Base-by-base conservation (phyloP, 1,139 yeast species). In the Saccharomycopsis hybrid region DNA sequence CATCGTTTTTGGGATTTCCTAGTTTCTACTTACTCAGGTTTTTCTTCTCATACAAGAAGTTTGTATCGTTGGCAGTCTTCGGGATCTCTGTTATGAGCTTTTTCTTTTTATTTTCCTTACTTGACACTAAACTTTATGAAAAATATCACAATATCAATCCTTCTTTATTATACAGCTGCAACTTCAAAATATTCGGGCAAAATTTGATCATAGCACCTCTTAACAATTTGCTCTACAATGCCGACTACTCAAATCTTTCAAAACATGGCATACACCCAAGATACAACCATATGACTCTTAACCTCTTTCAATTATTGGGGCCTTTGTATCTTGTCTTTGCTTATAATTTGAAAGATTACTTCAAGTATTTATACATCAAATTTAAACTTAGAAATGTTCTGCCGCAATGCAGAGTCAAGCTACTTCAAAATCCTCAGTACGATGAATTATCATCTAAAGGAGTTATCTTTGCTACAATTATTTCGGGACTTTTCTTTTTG, bases 221-320 rank as follows among this genome's bases (percentile, higher is more conserved):
- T 58, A 89, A 89, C 64, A 92, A 84, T 61, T 59, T 92, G 40
- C 43, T 75, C 0, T 94, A 92, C 70, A 94, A 94, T 63, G 50
- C 80, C 4, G 65, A 76, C 25, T 54, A 65, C 2, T 65, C 67
- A 3, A 92, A 92, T 59, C 68, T 94, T 55, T 73, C 84, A 0
- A 58, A 63, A 18, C 99, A 94, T 63, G 99, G 98, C 0, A 59
- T 88, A 18, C 98, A 94, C 61, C 81, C 94, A 1, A 70, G 77
- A 38, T 82, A 79, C 58, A 85, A 85, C 2, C 98, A 94, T 60
- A 4, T 86, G 0, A 56, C 88, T 24, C 68, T 85, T 5, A 92
- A 90, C 60, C 58, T 88, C 3, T 96, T 97, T 0, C 84, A 82
- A 56, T 65, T 92, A 2, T 52, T 89, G 5, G 98, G 98, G 0